Evolutionary conservation across 495 filamentous ascomycete genomes (phyloP).

Genomic region (Pseudomonodictys pantanalensis): DNA sequence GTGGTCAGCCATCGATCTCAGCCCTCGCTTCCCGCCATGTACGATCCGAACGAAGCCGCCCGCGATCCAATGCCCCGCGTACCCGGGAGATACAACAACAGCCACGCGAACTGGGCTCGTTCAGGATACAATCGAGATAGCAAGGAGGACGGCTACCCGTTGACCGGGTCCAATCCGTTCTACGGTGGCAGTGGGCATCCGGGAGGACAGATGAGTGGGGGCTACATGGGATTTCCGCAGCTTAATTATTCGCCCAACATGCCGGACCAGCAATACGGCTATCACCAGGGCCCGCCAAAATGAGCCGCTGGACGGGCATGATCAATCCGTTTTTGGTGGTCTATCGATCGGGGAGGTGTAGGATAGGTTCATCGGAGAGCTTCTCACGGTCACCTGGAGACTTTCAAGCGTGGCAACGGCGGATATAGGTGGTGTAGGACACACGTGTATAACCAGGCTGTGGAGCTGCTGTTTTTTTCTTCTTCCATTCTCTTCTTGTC

Average conservation of each 20-base stretch:
- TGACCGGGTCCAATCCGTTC: background rate
- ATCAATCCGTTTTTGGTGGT: too few relatives aligned
- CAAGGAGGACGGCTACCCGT: background rate
- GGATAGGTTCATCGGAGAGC: too few relatives aligned
- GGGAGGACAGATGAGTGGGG: background rate
- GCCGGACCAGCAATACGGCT: background rate
- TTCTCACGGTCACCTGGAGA: conserved; percentile 5
- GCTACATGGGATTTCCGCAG: background rate
- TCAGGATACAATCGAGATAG: background rate
- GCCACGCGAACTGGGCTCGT: background rate
- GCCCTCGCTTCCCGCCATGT: conserved; percentile 8
- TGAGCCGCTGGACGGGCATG: background rate
- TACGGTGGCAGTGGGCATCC: background rate
- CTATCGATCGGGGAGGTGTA: too few relatives aligned
- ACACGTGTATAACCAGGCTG: too few relatives aligned
- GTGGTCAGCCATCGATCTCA: conserved; percentile 22
- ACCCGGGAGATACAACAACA: background rate
- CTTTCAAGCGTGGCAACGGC: background rate
- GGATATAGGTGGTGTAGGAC: too few relatives aligned
- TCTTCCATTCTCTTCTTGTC: too few relatives aligned
- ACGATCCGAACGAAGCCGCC: conserved; percentile 1
- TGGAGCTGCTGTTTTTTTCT: too few relatives aligned
- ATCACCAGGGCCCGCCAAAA: background rate
- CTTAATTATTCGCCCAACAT: background rate
- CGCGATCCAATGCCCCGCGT: background rate